Conservation (phyloP, 2,329 filamentous ascomycete species). For the Beauveria sp. region DNA sequence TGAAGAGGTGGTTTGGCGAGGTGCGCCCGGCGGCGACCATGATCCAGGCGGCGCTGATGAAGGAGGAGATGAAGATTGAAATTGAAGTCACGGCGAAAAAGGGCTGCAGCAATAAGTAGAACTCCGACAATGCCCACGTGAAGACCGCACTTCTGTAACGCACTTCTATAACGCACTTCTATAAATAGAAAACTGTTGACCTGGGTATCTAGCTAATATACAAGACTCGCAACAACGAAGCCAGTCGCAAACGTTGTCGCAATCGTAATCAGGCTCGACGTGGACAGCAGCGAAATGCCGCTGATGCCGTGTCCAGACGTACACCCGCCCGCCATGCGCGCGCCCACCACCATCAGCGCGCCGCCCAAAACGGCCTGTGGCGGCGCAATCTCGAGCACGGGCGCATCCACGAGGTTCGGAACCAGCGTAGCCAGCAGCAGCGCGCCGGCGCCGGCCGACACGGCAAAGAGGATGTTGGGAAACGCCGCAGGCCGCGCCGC, state of each 20-base stretch:
- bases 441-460: conserved; percentile 42
- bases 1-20: conserved; percentile 41
- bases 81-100: conserved; percentile 35
- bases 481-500: conserved; percentile 20
- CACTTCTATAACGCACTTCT: too few relatives aligned
- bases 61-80: conserved; percentile 39
- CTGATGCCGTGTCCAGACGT: conserved; percentile 64
- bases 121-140: not conserved
- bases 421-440: conserved; percentile 27
- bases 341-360: conserved; percentile 49
- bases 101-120: conserved; percentile 13
- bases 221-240: conserved; percentile 16
- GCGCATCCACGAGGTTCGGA: conserved; percentile 22
- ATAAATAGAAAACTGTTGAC: too few relatives aligned
- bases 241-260: conserved; percentile 50
- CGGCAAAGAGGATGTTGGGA: conserved; percentile 43
- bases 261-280: conserved; percentile 56
- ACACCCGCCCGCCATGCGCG: conserved; percentile 57
- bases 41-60: conserved; percentile 43
- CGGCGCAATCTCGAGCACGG: conserved; percentile 26
- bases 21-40: conserved; percentile 48
- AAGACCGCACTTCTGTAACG: too few relatives aligned
- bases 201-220: conserved; percentile 13
- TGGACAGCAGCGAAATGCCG: conserved; percentile 54
- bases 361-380: conserved; percentile 44